A percentile compares a stretch with the other conserved stretches of the same genome.
Evolutionary conservation across 345 rosid genomes (phyloP).

Genomic region (Citrus australasica): DNA sequence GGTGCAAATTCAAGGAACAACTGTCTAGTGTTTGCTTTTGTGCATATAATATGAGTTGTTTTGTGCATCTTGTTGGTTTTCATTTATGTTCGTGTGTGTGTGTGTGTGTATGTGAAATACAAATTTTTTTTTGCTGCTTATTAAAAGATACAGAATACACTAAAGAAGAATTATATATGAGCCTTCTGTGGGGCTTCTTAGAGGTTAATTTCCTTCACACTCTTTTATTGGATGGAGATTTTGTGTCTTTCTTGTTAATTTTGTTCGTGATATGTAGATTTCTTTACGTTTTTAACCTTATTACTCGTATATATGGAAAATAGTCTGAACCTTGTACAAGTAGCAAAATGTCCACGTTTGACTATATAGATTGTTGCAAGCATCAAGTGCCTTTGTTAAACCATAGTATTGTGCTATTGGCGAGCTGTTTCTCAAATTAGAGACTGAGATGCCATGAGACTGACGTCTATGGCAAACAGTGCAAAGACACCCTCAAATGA

Average conservation of each 20-base stretch:
- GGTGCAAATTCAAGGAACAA: background rate
- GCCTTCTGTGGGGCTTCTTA: background rate
- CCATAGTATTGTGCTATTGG: background rate
- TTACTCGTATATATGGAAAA: background rate
- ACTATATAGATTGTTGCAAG: background rate
- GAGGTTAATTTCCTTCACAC: background rate
- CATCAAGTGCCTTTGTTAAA: background rate
- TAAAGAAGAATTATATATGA: background rate
- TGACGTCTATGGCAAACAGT: background rate
- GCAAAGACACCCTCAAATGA: background rate
- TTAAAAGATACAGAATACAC: background rate
- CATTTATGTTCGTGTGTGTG: background rate
- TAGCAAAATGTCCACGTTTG: background rate
- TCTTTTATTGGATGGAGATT: background rate
- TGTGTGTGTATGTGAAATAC: background rate
- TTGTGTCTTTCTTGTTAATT: background rate
- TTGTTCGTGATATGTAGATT: background rate
- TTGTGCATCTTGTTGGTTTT: background rate
- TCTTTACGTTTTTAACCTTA: background rate
- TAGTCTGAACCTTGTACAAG: background rate
- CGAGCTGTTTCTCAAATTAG: background rate
- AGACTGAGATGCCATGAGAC: background rate
- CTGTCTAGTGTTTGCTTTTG: background rate
- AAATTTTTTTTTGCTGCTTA: background rate
- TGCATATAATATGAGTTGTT: background rate